These are phyloP conservation scores for Trametes cubensis DNA, from an alignment of 768 basidiomycete species.

Conservation along the genomic window DNA sequence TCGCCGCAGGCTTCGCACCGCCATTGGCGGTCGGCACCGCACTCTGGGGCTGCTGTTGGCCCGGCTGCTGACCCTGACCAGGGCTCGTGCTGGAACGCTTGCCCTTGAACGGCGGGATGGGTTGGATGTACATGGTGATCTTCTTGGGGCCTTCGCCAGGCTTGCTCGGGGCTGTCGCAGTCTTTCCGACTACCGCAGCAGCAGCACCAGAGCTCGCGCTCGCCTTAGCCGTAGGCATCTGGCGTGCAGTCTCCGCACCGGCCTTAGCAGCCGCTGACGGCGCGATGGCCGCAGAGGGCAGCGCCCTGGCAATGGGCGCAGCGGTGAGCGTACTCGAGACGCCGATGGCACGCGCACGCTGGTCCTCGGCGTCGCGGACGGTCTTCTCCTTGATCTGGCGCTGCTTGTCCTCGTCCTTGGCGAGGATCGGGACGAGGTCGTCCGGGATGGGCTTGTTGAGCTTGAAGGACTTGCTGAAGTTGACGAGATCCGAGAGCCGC, in stretches of 20 bases:
- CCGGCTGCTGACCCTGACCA: conserved; percentile 38
- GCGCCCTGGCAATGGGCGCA: conserved; percentile 34
- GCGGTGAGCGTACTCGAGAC: conserved; percentile 47
- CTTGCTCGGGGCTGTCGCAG: conserved; percentile 25
- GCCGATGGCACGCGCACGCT: conserved; percentile 67
- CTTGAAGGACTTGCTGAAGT: conserved; percentile 96
- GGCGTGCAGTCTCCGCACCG: conserved; percentile 22
- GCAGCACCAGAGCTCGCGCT: conserved; percentile 18
- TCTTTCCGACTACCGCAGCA: conserved; percentile 12
- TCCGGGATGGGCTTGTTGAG: conserved; percentile 95
- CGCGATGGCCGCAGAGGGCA: conserved; percentile 34
- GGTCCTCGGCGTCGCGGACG: conserved; percentile 62
- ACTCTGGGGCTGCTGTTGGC: conserved; percentile 33
- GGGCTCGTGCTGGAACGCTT: conserved; percentile 42
- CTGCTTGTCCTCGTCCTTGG: conserved; percentile 93
- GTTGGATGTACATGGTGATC: conserved; percentile 79
- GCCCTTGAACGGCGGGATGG: conserved; percentile 91
- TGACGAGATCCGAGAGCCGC: conserved; percentile 88
- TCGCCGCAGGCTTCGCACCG: conserved; percentile 33
- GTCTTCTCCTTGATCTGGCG: conserved; percentile 80
- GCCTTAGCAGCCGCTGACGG: conserved; percentile 23
- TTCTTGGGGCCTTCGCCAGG: conserved; percentile 26
- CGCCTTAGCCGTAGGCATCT: conserved; percentile 18
- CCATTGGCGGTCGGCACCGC: conserved; percentile 33
- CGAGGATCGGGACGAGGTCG: conserved; percentile 88